Conservation (phyloP, 2,329 filamentous ascomycete species). For the Aspergillus sp. region DNA sequence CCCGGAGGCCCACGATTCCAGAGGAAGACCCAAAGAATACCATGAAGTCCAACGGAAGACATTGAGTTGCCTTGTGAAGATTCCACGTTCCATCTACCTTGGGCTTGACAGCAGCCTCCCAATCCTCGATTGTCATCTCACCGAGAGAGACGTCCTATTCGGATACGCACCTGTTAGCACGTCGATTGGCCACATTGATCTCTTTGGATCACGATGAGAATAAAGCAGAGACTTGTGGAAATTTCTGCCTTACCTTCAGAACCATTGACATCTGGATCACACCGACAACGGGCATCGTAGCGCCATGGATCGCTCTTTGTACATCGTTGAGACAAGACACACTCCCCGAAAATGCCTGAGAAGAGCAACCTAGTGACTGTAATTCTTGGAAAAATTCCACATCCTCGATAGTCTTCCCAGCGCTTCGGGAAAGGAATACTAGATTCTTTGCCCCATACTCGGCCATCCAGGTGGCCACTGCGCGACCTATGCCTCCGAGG, state of each 20-base stretch:
- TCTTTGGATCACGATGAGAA: too few species aligned
- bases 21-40: conserved; percentile 1
- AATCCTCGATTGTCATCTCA: neutral
- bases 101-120: neutral
- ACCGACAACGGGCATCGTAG: neutral
- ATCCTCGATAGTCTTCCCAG: neutral
- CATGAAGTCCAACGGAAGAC: conserved; percentile 4
- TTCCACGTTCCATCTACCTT: neutral
- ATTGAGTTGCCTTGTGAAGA: neutral
- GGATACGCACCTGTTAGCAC: too few species aligned
- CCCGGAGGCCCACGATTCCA: neutral
- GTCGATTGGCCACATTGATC: too few species aligned
- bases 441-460: neutral
- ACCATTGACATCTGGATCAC: neutral
- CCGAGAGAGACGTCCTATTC: neutral
- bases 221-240: too few species aligned
- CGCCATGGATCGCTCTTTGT: neutral
- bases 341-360: neutral
- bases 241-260: neutral
- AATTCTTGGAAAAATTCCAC: neutral
- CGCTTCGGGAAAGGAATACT: neutral
- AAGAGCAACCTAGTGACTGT: neutral
- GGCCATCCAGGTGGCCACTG: neutral
- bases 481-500: neutral
- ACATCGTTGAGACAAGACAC: neutral